A percentile compares a stretch with the other conserved stretches of the same genome.
Evolutionary conservation across 2,329 filamentous ascomycete genomes (phyloP).

Genomic region (Alternaria postmessia): DNA sequence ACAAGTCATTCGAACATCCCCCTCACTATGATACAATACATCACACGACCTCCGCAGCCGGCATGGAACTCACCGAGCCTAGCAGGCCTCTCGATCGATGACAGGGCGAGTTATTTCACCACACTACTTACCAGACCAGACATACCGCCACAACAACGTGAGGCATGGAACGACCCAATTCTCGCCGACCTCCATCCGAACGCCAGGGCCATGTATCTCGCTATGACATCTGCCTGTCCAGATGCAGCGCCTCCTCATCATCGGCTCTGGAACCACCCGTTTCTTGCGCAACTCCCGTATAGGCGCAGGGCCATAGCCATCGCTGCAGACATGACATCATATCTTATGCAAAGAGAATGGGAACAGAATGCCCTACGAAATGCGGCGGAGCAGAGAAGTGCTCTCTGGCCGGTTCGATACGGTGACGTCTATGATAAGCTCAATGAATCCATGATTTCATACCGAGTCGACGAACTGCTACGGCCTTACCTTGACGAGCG

Average conservation of each 20-base stretch:
- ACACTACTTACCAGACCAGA: not conserved
- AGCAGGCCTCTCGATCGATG: not conserved
- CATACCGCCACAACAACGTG: not conserved
- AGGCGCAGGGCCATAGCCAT: not conserved
- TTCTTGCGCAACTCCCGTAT: too few species aligned
- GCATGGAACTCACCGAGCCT: not conserved
- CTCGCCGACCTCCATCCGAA: not conserved
- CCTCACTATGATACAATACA: not conserved
- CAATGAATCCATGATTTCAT: too few species aligned
- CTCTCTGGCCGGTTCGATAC: not conserved
- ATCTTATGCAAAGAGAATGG: not conserved
- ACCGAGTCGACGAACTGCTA: not conserved
- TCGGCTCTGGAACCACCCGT: not conserved
- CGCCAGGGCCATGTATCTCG: not conserved
- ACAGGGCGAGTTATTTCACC: not conserved
- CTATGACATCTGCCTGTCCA: not conserved
- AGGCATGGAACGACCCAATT: not conserved
- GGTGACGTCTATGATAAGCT: constrained; percentile 6
- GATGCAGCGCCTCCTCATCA: not conserved
- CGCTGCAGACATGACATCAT: not conserved
- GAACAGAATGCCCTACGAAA: not conserved
- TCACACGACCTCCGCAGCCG: not conserved
- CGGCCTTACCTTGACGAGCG: not conserved
- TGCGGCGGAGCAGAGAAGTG: not conserved
- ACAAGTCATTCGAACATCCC: not conserved